Evolutionary conservation across 768 basidiomycete species (phyloP), one percentile per base, ranked within the genome.

Genomic region (Kwoniella newhampshirensis): DNA sequence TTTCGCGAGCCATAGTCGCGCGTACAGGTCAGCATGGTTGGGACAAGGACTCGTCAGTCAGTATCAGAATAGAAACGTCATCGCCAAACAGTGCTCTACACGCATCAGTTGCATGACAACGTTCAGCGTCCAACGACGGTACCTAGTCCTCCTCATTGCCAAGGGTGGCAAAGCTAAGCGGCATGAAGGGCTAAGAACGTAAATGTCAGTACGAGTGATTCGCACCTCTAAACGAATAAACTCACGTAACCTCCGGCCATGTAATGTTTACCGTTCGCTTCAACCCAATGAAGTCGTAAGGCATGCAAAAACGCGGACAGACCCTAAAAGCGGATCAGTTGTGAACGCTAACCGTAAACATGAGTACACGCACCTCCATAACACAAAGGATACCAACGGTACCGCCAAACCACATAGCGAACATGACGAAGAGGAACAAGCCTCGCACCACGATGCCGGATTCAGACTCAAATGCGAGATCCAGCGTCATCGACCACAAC

Each of bases 281-380:
- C 93, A 57, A 97, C 94, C 91, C 94, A 98, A 78, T 97, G 94
- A 66, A 97, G 82, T 71, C 94, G 86, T 62, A 98, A 83, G 6
- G 94, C 94, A 77, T 98, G 94, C 76, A 97, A 78, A 81, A 98
- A 97, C 35, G 94, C 94, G 69, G 88, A 91, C 30, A 97, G 81
- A 65, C 94, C 92, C 89, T 92, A 23, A 7, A 21, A 17, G 17
- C 21, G 4, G 26, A 21, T 46, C 44, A 46, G 21, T n/a, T 23
- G 44, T 9, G n/a, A n/a, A n/a, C n/a, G n/a, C 26, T 7, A 46
- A 46, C 23, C 42, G 20, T 13, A 20, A 32, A 4, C 2, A 40
- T n/a, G 3, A 32, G 6, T 13, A 44, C 21, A 81, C 87, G 55
- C 70, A 91, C 90, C 86, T 99, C 96, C 88, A 99, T 99, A 64